Evolutionary conservation across 257 asterid genomes (phyloP), one percentile per base, ranked within the genome.

Genomic region (Petrea volubilis): DNA sequence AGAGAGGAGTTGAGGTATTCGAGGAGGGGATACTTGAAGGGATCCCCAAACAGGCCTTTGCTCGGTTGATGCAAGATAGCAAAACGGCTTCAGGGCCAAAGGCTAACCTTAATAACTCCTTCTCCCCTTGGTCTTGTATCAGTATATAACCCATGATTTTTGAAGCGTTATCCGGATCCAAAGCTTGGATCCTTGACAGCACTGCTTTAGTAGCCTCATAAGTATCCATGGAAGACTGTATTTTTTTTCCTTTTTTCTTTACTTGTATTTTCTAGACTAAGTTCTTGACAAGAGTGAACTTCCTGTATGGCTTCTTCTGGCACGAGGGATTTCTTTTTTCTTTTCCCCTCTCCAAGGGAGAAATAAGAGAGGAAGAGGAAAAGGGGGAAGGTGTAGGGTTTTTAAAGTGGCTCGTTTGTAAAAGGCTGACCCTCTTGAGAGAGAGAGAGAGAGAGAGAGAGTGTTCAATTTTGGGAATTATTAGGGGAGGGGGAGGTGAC

Each of bases 161-260:
- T 0, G 98, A 85, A 20, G 97, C 98, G 74, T 86, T 88, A 56
- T 92, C 96, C 12, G 93, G 97, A 86, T 92, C 99, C 84, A 95
- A 56, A 8, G 47, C 73, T 38, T 88, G 96, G 85, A 95, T 88
- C 83, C 96, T 87, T 11, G 98, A 85, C 78, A 95, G 83, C 43
- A 95, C 97, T 58, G 71, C 68, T 68, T 85, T 90, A 18, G 97
- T 87, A 55, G 99, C 98, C 29, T 95, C 98, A 25, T 83, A 87
- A 3, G 90, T 47, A 74, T 95, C 98, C 99, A 95, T 90, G 82
- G 71, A 20, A 40, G 36, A 17, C n/a, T n/a, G n/a, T 20, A 29
- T 8, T 36, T 2, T 36, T 36, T 2, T 49, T 23, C 11, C 14
- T 74, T 2, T 36, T n/a, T 65, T n/a, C 43, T 29, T 49, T 43